Percentiles rank a stretch among this genome's conserved stretches.
These are phyloP conservation scores for Plasmodium cynomolgi DNA, from an alignment of 169 alveolate species.

Conservation along the genomic window DNA sequence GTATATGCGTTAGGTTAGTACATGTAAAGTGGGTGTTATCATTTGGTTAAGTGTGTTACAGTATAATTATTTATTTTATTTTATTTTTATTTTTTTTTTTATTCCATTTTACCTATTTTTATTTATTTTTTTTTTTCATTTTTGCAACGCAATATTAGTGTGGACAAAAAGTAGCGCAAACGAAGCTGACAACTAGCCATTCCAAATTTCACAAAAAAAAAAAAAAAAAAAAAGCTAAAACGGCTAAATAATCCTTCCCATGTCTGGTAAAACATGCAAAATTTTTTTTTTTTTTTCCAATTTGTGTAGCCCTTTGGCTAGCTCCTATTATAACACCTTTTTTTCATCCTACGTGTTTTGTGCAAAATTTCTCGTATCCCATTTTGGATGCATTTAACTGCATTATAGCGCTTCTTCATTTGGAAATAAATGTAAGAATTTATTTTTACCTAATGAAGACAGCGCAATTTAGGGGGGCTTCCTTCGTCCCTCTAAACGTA, in stretches of 20 bases:
- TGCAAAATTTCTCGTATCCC: not conserved
- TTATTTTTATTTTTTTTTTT: not conserved
- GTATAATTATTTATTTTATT: not conserved
- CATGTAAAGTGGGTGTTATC: not conserved
- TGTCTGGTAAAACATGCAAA: constrained; percentile 12
- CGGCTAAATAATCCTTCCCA: not conserved
- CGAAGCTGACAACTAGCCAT: not conserved
- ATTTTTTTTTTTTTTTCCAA: constrained; percentile 12
- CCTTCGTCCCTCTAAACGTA: not conserved
- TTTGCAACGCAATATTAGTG: not conserved
- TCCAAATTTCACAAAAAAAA: not conserved
- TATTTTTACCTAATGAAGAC: not conserved
- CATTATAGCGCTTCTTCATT: not conserved
- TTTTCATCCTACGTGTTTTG: not conserved
- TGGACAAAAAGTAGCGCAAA: not conserved
- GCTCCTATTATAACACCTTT: not conserved
- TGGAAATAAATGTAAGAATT: not conserved
- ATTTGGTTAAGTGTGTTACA: not conserved
- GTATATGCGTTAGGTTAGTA: not conserved
- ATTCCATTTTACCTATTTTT: not conserved
- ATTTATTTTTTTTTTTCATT: not conserved
- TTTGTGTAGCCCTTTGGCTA: not conserved
- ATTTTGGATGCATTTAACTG: not conserved
- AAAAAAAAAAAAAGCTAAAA: not conserved
- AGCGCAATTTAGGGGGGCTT: not conserved